Conservation (phyloP, 805 yeast species). For the Scheffersomyces stipitis region DNA sequence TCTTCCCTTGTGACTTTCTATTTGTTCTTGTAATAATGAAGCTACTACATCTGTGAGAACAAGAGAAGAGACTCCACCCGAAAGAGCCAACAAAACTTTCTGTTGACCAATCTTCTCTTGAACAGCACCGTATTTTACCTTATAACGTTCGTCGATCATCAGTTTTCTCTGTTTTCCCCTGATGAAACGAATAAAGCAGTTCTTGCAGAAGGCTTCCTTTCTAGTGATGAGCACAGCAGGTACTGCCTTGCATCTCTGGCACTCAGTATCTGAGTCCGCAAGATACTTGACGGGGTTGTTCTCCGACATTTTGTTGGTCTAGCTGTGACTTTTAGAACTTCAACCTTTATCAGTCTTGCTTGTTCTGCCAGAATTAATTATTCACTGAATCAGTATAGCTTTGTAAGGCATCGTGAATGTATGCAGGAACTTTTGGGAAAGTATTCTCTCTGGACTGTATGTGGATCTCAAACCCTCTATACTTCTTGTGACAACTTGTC, state of each 20-base stretch:
- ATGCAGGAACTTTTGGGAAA: no score
- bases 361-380: no score
- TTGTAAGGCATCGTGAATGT: no score
- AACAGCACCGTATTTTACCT: constrained; percentile 59
- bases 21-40: constrained; percentile 63
- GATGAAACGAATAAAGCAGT: constrained; percentile 71
- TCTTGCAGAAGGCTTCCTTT: constrained; percentile 62
- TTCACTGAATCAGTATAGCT: no score
- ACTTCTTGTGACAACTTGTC: no score
- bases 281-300: constrained; percentile 13
- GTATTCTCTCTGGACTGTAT: no score
- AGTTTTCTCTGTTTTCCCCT: constrained; percentile 78
- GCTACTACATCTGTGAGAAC: constrained; percentile 67
- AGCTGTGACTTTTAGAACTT: no score
- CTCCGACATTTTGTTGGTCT: no score
- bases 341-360: no score
- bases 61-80: constrained; percentile 67
- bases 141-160: constrained; percentile 70
- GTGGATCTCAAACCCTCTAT: no score
- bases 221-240: constrained; percentile 50
- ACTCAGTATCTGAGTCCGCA: constrained; percentile 19
- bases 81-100: constrained; percentile 57
- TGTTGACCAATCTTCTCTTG: constrained; percentile 34
- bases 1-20: constrained; percentile 56
- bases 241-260: constrained; percentile 51